Conservation (phyloP, 2,329 filamentous ascomycete species). For the Xylariaceae sp. region DNA sequence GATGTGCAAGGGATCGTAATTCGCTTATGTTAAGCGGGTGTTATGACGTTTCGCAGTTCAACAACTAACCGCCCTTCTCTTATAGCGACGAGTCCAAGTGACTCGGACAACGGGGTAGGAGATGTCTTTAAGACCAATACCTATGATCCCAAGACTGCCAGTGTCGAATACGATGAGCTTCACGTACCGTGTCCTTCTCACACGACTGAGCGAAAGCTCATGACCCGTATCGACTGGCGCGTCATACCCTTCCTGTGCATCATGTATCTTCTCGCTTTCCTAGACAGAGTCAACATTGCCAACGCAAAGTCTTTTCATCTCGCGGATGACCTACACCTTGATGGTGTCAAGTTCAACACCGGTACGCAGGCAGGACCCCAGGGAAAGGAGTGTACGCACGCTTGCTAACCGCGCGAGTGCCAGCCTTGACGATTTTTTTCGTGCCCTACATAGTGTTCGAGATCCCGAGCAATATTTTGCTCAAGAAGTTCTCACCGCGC, state of each 20-base stretch:
- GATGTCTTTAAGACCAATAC: constrained; percentile 29
- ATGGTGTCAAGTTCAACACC: constrained; percentile 68
- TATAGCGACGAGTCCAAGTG: constrained; percentile 24
- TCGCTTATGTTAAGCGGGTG: neutral
- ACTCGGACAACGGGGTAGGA: constrained; percentile 29
- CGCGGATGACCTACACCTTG: constrained; percentile 62
- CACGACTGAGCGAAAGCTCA: constrained; percentile 65
- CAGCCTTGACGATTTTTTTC: constrained; percentile 76
- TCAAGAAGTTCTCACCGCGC: constrained; percentile 58
- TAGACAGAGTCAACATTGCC: constrained; percentile 75
- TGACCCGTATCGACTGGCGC: constrained; percentile 70
- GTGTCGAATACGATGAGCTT: constrained; percentile 37
- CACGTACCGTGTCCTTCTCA: constrained; percentile 50
- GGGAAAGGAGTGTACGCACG: neutral
- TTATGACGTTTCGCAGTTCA: neutral
- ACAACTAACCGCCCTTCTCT: constrained; percentile 18
- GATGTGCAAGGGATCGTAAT: neutral
- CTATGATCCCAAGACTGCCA: constrained; percentile 33
- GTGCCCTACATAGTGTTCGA: constrained; percentile 74
- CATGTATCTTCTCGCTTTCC: constrained; percentile 47
- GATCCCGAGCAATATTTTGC: constrained; percentile 72
- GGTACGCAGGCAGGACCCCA: constrained; percentile 35
- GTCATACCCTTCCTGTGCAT: constrained; percentile 74
- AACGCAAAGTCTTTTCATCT: constrained; percentile 74
- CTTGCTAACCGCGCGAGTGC: constrained; percentile 5